Conservation (phyloP, 2,329 filamentous ascomycete genomes). For the Trichoderma atroviride region DNA sequence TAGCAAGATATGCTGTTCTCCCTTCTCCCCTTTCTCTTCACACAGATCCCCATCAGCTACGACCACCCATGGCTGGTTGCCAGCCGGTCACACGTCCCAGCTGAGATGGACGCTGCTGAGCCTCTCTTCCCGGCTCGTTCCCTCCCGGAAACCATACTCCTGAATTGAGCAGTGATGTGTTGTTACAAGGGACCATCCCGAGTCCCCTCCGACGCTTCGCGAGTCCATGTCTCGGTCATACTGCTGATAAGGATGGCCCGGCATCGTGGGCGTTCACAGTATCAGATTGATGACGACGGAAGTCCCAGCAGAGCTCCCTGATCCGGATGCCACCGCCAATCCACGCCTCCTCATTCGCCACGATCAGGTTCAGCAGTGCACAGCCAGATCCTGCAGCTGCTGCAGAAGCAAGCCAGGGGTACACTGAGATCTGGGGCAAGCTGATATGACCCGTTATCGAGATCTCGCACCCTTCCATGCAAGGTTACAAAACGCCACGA, state of each 20-base stretch:
- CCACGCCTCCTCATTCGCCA: background rate
- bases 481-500: slow-evolving; percentile 4
- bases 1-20: background rate
- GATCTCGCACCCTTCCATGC: background rate
- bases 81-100: slow-evolving; percentile 21
- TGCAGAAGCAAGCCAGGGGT: background rate
- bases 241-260: background rate
- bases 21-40: background rate
- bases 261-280: background rate
- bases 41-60: background rate
- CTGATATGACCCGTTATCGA: background rate
- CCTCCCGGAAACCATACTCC: slow-evolving; percentile 20
- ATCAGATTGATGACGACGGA: slow-evolving; percentile 6
- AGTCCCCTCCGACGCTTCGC: slow-evolving; percentile 14
- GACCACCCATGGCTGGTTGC: background rate
- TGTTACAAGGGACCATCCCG: background rate
- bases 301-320: background rate
- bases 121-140: slow-evolving; percentile 25
- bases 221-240: slow-evolving; percentile 21
- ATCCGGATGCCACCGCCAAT: background rate
- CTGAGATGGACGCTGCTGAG: slow-evolving; percentile 23
- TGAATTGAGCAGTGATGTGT: background rate
- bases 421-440: slow-evolving; percentile 18
- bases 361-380: background rate
- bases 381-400: slow-evolving; percentile 22